These are phyloP conservation scores for Xylaria sp. DNA, from an alignment of 2,329 filamentous ascomycete species.

Conservation along the genomic window DNA sequence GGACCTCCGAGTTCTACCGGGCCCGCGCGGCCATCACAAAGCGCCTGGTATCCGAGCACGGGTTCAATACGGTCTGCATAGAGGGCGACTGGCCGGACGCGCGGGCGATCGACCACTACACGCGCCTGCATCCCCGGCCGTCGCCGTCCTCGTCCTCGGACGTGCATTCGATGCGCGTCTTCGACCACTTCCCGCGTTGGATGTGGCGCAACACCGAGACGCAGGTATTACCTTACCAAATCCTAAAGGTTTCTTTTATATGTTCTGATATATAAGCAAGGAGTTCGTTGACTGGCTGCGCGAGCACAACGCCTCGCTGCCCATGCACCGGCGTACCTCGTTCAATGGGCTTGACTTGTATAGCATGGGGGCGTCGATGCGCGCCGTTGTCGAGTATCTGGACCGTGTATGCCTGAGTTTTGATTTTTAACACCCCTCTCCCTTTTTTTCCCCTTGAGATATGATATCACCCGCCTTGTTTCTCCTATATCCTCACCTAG, in stretches of 20 bases:
- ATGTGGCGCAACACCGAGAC: conserved; percentile 67
- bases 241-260: no score
- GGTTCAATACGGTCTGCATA: conserved; percentile 62
- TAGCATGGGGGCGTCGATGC: conserved; percentile 37
- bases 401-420: conserved; percentile 47
- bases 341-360: conserved; percentile 63
- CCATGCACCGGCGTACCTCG: conserved; percentile 45
- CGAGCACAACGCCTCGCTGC: conserved; percentile 51
- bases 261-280: no score
- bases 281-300: conserved; percentile 63
- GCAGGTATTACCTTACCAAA: no score
- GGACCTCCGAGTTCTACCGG: conserved; percentile 66
- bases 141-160: conserved; percentile 13
- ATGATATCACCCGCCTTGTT: no score
- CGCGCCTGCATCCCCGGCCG: conserved; percentile 55
- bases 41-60: conserved; percentile 60
- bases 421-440: no score
- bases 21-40: conserved; percentile 64
- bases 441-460: no score
- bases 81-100: conserved; percentile 67
- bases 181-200: conserved; percentile 64
- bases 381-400: conserved; percentile 56
- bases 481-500: no score
- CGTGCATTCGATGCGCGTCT: conserved; percentile 53
- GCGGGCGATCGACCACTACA: conserved; percentile 62